A percentile compares a stretch with the other conserved stretches of the same genome.
phyloP scores from a whole-genome alignment of 2,329 filamentous ascomycete species.

The Didymella sp. region DNA sequence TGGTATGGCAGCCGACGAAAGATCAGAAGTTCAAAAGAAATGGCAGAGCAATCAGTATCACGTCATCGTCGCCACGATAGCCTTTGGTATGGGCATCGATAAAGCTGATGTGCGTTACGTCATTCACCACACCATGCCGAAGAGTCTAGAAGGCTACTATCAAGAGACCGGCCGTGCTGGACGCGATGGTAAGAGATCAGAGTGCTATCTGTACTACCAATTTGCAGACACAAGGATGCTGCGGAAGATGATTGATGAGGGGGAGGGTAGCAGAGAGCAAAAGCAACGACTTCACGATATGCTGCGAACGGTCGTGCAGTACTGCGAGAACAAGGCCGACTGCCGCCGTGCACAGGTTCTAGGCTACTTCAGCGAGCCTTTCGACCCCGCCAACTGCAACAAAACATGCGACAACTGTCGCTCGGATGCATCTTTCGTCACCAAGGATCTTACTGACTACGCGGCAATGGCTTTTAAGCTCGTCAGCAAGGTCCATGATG shows the following conservation, averaged over 20 bases:
- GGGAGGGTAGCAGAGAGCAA: slow-evolving; percentile 77
- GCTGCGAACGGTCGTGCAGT: slow-evolving; percentile 83
- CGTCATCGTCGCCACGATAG: slow-evolving; percentile 96
- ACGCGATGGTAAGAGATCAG: slow-evolving; percentile 83
- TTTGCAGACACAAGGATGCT: slow-evolving; percentile 78
- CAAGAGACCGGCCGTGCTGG: slow-evolving; percentile 97
- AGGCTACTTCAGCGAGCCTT: slow-evolving; percentile 91
- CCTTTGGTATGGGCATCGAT: slow-evolving; percentile 99
- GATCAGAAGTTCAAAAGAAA: slow-evolving; percentile 72
- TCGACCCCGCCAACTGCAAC: slow-evolving; percentile 73
- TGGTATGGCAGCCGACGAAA: slow-evolving; percentile 71
- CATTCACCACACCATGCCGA: slow-evolving; percentile 89
- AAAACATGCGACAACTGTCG: slow-evolving; percentile 88
- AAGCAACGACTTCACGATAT: slow-evolving; percentile 85
- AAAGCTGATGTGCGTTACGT: slow-evolving; percentile 97
- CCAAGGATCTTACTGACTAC: slow-evolving; percentile 77
- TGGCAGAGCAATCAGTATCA: slow-evolving; percentile 85
- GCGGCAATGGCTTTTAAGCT: slow-evolving; percentile 75
- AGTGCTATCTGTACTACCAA: slow-evolving; percentile 88
- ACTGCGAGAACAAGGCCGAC: slow-evolving; percentile 86
- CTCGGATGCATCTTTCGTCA: slow-evolving; percentile 72
- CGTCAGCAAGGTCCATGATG: slow-evolving; percentile 63
- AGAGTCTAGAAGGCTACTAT: slow-evolving; percentile 97
- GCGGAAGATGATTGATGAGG: slow-evolving; percentile 81
- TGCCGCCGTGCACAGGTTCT: slow-evolving; percentile 89